A percentile compares a stretch with the other conserved stretches of the same genome.
These are phyloP conservation scores for Aechmea fasciata DNA, from an alignment of 176 grass and related monocot species.

Conservation along the genomic window DNA sequence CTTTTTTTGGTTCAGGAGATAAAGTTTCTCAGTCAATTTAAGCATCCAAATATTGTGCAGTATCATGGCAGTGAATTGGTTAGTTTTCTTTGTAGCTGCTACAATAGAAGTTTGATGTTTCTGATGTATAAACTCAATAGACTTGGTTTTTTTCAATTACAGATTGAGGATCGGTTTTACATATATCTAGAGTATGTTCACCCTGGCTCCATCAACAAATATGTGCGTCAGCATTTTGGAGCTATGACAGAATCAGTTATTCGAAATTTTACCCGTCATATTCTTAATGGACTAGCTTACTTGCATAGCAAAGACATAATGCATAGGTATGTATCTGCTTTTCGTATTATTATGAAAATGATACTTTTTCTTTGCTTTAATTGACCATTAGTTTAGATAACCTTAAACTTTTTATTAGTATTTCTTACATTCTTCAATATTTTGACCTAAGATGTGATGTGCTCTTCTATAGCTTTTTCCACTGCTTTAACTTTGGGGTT, in stretches of 20 bases:
- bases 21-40: slow-evolving; percentile 87
- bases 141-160: slow-evolving; percentile 17
- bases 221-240: slow-evolving; percentile 76
- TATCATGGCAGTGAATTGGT: slow-evolving; percentile 94
- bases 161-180: slow-evolving; percentile 79
- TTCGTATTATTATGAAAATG: neutral
- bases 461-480: neutral
- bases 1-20: slow-evolving; percentile 75
- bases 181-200: slow-evolving; percentile 98
- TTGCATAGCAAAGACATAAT: slow-evolving; percentile 95
- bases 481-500: no score
- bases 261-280: slow-evolving; percentile 95
- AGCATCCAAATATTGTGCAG: slow-evolving; percentile 89
- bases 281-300: slow-evolving; percentile 77
- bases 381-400: neutral
- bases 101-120: slow-evolving; percentile 1
- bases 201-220: slow-evolving; percentile 96
- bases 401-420: neutral
- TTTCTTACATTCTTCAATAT: neutral
- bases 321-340: slow-evolving; percentile 35
- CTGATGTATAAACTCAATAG: slow-evolving; percentile 2
- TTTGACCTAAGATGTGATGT: neutral
- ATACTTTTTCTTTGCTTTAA: slow-evolving; percentile 19
- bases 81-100: slow-evolving; percentile 21
- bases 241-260: slow-evolving; percentile 89